phyloP scores from a whole-genome alignment of 305 asterid species.

The Fraxinus albicans region DNA sequence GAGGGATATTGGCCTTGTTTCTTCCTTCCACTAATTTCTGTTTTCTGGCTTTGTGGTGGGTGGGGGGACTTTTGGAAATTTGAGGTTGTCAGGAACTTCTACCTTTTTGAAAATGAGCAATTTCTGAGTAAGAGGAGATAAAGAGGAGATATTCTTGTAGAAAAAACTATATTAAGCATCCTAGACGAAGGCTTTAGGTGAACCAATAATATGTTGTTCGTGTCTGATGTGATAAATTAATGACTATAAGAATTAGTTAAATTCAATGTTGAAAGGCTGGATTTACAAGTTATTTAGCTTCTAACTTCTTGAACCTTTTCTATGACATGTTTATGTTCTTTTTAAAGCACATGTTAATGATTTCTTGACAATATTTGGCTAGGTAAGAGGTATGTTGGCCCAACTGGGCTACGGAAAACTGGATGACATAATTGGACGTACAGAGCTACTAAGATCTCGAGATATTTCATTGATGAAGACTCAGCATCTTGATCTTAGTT shows the following conservation, averaged over 20 bases:
- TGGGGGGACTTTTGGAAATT: neutral
- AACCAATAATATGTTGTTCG: neutral
- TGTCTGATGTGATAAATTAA: neutral
- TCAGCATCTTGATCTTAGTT: slow-evolving; percentile 89
- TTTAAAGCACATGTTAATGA: slow-evolving; percentile 17
- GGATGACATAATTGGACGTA: slow-evolving; percentile 89
- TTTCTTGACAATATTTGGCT: slow-evolving; percentile 27
- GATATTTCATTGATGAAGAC: slow-evolving; percentile 91
- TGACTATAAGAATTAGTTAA: neutral
- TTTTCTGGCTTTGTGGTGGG: neutral
- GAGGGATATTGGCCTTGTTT: neutral
- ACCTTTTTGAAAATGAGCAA: neutral
- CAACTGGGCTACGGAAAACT: slow-evolving; percentile 93
- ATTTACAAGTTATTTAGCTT: neutral
- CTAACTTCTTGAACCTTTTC: neutral
- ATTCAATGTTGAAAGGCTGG: neutral
- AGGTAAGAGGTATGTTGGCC: slow-evolving; percentile 94
- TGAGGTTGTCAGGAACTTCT: neutral
- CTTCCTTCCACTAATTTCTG: neutral
- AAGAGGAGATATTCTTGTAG: neutral
- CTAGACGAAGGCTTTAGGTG: neutral
- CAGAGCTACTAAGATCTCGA: slow-evolving; percentile 75
- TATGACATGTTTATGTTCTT: neutral
- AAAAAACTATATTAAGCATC: neutral
- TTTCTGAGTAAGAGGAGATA: neutral